Evolutionary conservation across 2,329 filamentous ascomycete genomes (phyloP).

Genomic region (Lasiodiplodia hormozganensis): DNA sequence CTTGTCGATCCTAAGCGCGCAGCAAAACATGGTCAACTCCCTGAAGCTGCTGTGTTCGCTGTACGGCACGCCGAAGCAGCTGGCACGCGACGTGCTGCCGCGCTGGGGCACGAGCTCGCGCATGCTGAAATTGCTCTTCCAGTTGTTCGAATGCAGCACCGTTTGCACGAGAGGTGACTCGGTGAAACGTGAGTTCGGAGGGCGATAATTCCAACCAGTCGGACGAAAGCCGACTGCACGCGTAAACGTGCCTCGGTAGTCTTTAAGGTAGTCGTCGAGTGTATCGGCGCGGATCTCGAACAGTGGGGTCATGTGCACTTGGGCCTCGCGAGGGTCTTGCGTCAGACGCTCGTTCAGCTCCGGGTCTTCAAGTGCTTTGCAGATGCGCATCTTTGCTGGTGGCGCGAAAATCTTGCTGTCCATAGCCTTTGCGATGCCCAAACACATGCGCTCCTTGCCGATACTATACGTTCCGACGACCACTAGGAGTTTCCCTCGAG

Average conservation of each 20-base stretch:
- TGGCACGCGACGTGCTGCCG: slow-evolving; percentile 80
- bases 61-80: slow-evolving; percentile 94
- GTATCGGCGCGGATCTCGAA: slow-evolving; percentile 94
- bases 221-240: slow-evolving; percentile 90
- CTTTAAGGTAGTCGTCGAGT: slow-evolving; percentile 83
- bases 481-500: slow-evolving; percentile 77
- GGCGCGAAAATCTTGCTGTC: slow-evolving; percentile 89
- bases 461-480: slow-evolving; percentile 98
- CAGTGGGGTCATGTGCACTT: slow-evolving; percentile 97
- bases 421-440: slow-evolving; percentile 87
- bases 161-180: slow-evolving; percentile 69
- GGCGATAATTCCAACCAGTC: slow-evolving; percentile 91
- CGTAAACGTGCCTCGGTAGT: slow-evolving; percentile 80
- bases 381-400: slow-evolving; percentile 81
- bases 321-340: slow-evolving; percentile 78
- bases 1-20: slow-evolving; percentile 83
- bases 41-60: slow-evolving; percentile 95
- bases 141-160: slow-evolving; percentile 71
- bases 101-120: slow-evolving; percentile 79
- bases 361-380: slow-evolving; percentile 81
- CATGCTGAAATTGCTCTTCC: slow-evolving; percentile 76
- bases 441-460: slow-evolving; percentile 94
- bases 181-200: slow-evolving; percentile 67
- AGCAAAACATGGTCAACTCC: slow-evolving; percentile 92
- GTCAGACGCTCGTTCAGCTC: slow-evolving; percentile 83